Conservation (phyloP, 2,329 filamentous ascomycete species). For the Dryadomyces quercus-mongolicae region DNA sequence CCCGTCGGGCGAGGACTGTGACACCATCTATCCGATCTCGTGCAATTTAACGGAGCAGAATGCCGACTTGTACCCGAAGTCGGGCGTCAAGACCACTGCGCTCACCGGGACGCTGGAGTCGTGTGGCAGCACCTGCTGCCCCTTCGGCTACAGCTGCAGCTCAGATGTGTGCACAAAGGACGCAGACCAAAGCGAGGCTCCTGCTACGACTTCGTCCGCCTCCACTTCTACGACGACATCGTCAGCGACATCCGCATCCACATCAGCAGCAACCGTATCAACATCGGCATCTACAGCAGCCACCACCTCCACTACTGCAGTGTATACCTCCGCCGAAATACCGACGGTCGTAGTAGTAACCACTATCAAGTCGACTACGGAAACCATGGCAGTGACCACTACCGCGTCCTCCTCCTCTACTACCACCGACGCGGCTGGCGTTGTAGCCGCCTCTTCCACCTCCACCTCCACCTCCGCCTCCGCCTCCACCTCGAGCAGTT, state of each 20-base stretch:
- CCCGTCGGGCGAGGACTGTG: conserved; percentile 44
- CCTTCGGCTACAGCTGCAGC: conserved; percentile 56
- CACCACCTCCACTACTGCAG: no score
- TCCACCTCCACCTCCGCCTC: conserved; percentile 6
- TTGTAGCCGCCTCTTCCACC: conserved; percentile 14
- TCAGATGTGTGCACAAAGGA: conserved; percentile 38
- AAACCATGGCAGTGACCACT: conserved; percentile 5
- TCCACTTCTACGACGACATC: conserved; percentile 13
- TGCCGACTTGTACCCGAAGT: conserved; percentile 38
- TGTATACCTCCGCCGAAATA: neutral
- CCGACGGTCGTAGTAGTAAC: neutral
- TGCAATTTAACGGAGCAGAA: conserved; percentile 57
- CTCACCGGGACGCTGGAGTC: conserved; percentile 40
- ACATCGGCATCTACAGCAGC: no score
- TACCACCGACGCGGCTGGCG: conserved; percentile 13
- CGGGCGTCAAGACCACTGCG: conserved; percentile 54
- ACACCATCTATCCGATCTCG: conserved; percentile 48
- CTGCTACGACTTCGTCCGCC: conserved; percentile 10
- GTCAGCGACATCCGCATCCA: conserved; percentile 13
- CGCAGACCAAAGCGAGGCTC: conserved; percentile 32
- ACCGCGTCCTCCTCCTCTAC: conserved; percentile 9
- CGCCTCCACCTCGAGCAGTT: conserved; percentile 5
- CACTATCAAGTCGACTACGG: neutral
- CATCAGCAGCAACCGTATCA: conserved; percentile 13
- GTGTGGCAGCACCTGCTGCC: conserved; percentile 56